Percentiles rank a stretch among this genome's conserved stretches.
Evolutionary conservation across 306 rosid species (phyloP).

Genomic region (Pterocarpus macrocarpus): DNA sequence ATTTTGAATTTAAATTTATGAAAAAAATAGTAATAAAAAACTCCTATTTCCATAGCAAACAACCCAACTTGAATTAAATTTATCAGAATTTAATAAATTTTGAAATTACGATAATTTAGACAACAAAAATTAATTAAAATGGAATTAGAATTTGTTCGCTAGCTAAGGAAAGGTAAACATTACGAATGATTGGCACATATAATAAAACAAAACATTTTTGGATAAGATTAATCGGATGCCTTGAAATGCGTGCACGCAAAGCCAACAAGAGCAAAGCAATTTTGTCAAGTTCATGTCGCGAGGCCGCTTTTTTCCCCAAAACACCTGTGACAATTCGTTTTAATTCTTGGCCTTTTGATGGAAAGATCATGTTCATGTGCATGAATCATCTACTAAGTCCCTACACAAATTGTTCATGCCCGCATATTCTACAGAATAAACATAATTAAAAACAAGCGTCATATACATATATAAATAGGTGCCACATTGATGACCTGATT

Average conservation of each 20-base stretch:
- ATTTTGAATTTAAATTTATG: no score
- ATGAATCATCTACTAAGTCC: neutral
- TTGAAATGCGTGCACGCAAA: constrained; percentile 63
- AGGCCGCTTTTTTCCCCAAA: neutral
- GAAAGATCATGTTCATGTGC: no score
- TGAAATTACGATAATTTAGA: no score
- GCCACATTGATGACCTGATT: no score
- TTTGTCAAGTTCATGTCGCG: constrained; percentile 30
- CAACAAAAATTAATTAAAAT: no score
- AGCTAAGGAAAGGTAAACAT: neutral
- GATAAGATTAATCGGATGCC: constrained; percentile 46
- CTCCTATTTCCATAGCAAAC: no score
- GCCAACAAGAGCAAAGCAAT: constrained; percentile 33
- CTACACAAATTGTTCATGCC: neutral
- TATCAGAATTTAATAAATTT: no score
- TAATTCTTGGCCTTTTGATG: no score
- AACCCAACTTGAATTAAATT: no score
- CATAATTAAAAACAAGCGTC: neutral
- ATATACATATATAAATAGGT: no score
- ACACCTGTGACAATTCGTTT: constrained; percentile 1
- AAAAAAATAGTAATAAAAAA: no score
- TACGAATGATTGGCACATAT: constrained; percentile 41
- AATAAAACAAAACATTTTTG: constrained; percentile 36
- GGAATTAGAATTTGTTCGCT: neutral
- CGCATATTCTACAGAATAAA: neutral